phyloP scores from a whole-genome alignment of 306 rosid genomes.

The Cucurbita moschata region DNA sequence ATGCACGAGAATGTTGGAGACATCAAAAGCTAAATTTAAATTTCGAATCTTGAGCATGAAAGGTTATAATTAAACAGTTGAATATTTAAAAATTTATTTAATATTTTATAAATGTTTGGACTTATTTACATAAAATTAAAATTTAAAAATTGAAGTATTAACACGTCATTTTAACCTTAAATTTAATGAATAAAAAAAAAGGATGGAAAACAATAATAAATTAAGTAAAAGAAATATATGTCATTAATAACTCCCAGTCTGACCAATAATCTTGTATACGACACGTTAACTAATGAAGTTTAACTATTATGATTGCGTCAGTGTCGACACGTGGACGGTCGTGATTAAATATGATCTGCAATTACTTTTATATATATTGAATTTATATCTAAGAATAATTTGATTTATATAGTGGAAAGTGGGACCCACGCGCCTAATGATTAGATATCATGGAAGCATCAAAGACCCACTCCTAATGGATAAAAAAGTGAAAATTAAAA shows the following conservation, averaged over 20 bases:
- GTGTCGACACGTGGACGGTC: neutral
- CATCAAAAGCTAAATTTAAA: too few species aligned
- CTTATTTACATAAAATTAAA: too few species aligned
- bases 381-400: neutral
- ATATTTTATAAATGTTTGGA: too few species aligned
- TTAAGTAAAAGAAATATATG: neutral
- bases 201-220: neutral
- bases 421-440: neutral
- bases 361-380: neutral
- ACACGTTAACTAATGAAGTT: neutral
- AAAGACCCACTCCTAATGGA: neutral
- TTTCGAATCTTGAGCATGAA: too few species aligned
- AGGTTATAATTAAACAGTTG: too few species aligned
- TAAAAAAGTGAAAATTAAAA: too few species aligned
- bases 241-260: neutral
- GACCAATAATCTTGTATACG: neutral
- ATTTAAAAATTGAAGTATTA: too few species aligned
- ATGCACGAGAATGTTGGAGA: too few species aligned
- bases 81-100: too few species aligned
- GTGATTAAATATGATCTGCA: neutral
- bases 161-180: too few species aligned
- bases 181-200: too few species aligned
- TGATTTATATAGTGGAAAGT: neutral
- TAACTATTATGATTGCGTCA: neutral
- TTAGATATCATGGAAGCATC: constrained; percentile 2